Evolutionary conservation across 345 rosid species (phyloP), one percentile per base, ranked within the genome.

Genomic region (Ricinus communis): DNA sequence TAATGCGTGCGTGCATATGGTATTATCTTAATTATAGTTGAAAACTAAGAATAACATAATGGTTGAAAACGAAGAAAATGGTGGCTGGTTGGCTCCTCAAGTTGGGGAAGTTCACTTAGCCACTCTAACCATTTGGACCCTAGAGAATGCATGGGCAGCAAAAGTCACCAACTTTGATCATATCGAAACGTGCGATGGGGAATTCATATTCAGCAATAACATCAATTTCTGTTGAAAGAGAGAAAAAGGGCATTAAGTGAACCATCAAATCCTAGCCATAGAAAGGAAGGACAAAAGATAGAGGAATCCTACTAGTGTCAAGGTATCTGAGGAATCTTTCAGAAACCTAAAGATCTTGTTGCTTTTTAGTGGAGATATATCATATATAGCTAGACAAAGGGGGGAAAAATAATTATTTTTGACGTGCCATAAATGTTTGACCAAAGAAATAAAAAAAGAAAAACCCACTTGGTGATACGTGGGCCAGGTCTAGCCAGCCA

Each of bases 21-120:
- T 30, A 30, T 13, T 52, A n/a, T 19, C n/a, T n/a, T n/a, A n/a
- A 18, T 36, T 40, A 36, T 47, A 15, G 61, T 55, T 70, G 75
- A 58, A 54, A 49, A 13, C 3, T 8, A 41, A 36, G 13, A 27
- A 52, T n/a, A n/a, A n/a, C n/a, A n/a, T n/a, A n/a, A 36, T 47
- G 8, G 61, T 55, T 70, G 75, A 58, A 54, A 49, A 13, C 3
- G 12, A 41, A 36, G 13, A 27, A 52, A 14, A 47, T 62, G 76
- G 75, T 55, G 81, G 66, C 65, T 59, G 71, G 82, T 77, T 75
- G 82, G 86, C 82, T 80, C 84, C 86, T 80, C 76, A 22, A 69
- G 72, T 80, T 72, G 79, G 40, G 86, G 86, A 80, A 80, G 83
- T 51, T 62, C 73, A 62, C 5, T 27, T 30, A 38, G 28, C 25